A percentile compares a stretch with the other conserved stretches of the same genome.
phyloP scores from a whole-genome alignment of 2,329 filamentous ascomycete genomes.

The Diaporthe destruens region DNA sequence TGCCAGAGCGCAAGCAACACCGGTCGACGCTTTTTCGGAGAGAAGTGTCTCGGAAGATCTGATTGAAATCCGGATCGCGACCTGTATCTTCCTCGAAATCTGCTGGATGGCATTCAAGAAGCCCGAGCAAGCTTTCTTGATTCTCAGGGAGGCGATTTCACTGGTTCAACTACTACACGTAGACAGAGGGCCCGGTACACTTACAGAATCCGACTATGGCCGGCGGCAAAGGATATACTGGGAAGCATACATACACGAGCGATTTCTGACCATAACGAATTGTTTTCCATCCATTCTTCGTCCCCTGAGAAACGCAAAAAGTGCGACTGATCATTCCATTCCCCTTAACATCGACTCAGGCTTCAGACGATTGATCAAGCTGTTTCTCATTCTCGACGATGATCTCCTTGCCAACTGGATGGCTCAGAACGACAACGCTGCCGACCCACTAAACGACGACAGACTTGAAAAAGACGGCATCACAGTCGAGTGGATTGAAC shows the following conservation, averaged over 20 bases:
- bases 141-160: slow-evolving; percentile 62
- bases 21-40: background rate
- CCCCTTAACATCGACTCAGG: slow-evolving; percentile 53
- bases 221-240: slow-evolving; percentile 65
- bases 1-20: background rate
- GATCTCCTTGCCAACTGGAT: slow-evolving; percentile 54
- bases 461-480: slow-evolving; percentile 47
- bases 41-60: background rate
- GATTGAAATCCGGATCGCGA: slow-evolving; percentile 54
- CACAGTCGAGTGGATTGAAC: slow-evolving; percentile 56
- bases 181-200: slow-evolving; percentile 22
- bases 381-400: slow-evolving; percentile 56
- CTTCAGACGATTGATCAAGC: slow-evolving; percentile 53
- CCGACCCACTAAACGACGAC: background rate
- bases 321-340: slow-evolving; percentile 50
- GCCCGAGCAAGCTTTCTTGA: slow-evolving; percentile 62
- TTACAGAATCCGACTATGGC: slow-evolving; percentile 43
- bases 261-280: slow-evolving; percentile 65
- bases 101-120: slow-evolving; percentile 62
- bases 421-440: slow-evolving; percentile 36
- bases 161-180: slow-evolving; percentile 46
- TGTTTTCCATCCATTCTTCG: slow-evolving; percentile 56
- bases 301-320: slow-evolving; percentile 50
- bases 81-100: slow-evolving; percentile 66
- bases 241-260: slow-evolving; percentile 68